Conservation (phyloP, 805 yeast species). For the Yamadazyma sp. region DNA sequence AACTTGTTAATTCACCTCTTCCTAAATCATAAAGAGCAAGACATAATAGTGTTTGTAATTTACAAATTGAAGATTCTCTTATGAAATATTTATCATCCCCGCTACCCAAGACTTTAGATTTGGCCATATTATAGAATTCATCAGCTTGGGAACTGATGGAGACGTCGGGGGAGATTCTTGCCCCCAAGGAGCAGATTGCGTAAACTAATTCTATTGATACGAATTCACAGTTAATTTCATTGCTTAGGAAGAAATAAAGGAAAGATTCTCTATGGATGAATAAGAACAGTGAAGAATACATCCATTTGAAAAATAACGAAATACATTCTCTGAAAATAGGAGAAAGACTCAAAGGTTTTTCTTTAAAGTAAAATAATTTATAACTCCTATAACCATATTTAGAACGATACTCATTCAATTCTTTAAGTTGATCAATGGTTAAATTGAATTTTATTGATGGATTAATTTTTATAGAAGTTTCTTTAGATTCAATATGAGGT, state of each 20-base stretch:
- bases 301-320: constrained; percentile 11
- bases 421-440: constrained; percentile 1
- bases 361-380: constrained; percentile 7
- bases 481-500: neutral
- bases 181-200: constrained; percentile 12
- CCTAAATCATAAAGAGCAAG: constrained; percentile 14
- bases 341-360: neutral
- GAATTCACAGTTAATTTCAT: constrained; percentile 13
- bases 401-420: constrained; percentile 2
- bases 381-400: constrained; percentile 5
- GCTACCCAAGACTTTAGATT: constrained; percentile 3
- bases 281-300: constrained; percentile 8
- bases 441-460: neutral
- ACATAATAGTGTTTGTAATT: constrained; percentile 12
- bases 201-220: constrained; percentile 9
- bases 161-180: constrained; percentile 6
- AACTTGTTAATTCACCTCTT: constrained; percentile 14
- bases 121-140: constrained; percentile 8
- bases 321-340: constrained; percentile 6
- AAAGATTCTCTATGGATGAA: constrained; percentile 12
- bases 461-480: no score
- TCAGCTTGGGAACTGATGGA: constrained; percentile 6
- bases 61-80: constrained; percentile 8
- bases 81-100: constrained; percentile 5
- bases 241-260: constrained; percentile 14